Evolutionary conservation across 2,329 filamentous ascomycete species (phyloP).

Genomic region (Aspergillus caelatus): DNA sequence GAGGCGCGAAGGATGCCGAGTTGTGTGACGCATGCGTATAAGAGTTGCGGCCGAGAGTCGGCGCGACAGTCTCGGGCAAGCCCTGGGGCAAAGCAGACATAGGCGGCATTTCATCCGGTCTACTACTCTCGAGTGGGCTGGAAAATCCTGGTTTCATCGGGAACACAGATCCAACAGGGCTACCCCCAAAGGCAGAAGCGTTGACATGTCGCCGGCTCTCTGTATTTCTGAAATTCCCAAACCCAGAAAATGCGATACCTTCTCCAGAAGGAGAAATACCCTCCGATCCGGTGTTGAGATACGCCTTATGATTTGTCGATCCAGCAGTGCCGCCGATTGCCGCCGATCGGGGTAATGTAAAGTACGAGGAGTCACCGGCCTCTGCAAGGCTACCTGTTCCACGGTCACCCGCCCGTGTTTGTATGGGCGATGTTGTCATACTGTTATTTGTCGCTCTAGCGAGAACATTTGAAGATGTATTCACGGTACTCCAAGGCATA

Average conservation of each 20-base stretch:
- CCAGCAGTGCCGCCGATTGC: conserved; percentile 43
- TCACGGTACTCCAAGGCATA: conserved; percentile 62
- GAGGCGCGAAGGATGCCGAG: conserved; percentile 35
- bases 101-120: conserved; percentile 32
- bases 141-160: conserved; percentile 34
- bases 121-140: conserved; percentile 31
- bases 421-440: conserved; percentile 61
- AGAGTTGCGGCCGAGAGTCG: conserved; percentile 26
- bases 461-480: conserved; percentile 48
- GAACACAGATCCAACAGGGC: conserved; percentile 34
- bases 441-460: conserved; percentile 50
- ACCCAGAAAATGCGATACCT: conserved; percentile 32
- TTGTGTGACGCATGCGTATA: conserved; percentile 40
- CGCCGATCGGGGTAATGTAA: conserved; percentile 47
- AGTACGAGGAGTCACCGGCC: conserved; percentile 51
- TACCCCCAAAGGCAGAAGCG: conserved; percentile 34
- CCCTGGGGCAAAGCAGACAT: conserved; percentile 34
- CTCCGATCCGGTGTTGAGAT: conserved; percentile 36
- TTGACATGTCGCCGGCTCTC: conserved; percentile 38
- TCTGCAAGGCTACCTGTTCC: conserved; percentile 45
- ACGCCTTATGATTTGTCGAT: conserved; percentile 32
- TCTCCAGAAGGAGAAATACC: conserved; percentile 39
- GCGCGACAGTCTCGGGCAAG: conserved; percentile 31
- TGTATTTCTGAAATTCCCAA: conserved; percentile 35
- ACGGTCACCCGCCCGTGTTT: conserved; percentile 54